Base-by-base conservation (phyloP, 2,329 filamentous ascomycete species). In the Thelonectria rubi region DNA sequence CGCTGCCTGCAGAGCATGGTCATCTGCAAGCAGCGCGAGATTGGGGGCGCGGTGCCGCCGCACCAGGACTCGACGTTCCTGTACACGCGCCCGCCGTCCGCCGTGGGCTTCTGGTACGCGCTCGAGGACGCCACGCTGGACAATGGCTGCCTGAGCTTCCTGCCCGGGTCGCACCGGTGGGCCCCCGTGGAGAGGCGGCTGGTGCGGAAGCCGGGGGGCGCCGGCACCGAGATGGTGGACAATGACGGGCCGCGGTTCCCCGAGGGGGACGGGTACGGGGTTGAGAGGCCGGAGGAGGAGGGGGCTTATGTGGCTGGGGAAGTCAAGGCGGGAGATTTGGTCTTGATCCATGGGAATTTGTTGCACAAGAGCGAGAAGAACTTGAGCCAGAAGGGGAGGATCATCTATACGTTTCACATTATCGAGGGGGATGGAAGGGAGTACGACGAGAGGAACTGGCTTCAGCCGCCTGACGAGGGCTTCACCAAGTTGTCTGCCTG, bases 281-380 rank as follows among this genome's bases (percentile, higher is more conserved):
- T 80, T 62, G 74, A 75, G 60, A 78, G 80, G 21, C 73, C 74
- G 11, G 76, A 72, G 17, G 74, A 66, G 3, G 77, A 78, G 26
- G 76, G 74, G 3, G 77, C 76, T 64, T 95, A 97, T 77, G 88
- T 91, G 55, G 80, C 93, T 50, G 91, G 91, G 3, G 92, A 97
- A 81, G 93, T 98, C 56, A 94, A 94, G 80, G 93, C 94, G 0
- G 95, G 95, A 0, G 91, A 91, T 48, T 77, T 99, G 76, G 93
- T 98, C 49, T 79, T 99, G 64, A 98, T 99, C 67, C 94, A 99
- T 80, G 95, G 95, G 1, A 98, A 98, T 77, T 79, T 97, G 70
- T 76, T 98, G 80, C 95, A 99, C 79, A 97, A 97, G 86, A 97
- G 94, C 75, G 93, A 97, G 85, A 92, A 86, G 83, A 99, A 99